Conservation (phyloP, 352 stramenopile genomes). For the Globisporangium megalacanthum region DNA sequence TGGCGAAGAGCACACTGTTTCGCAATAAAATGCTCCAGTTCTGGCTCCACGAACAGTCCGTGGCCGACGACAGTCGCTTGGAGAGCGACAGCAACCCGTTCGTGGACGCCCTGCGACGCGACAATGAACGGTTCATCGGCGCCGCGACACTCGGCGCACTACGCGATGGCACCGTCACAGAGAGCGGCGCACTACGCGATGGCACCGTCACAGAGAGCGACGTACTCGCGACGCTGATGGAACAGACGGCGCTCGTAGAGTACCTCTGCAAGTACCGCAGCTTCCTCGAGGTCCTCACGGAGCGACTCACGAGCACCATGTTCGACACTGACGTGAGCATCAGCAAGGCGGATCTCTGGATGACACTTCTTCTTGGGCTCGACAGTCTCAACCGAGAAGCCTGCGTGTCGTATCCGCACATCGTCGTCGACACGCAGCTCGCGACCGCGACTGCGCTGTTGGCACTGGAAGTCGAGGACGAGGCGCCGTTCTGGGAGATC, state of each 20-base stretch:
- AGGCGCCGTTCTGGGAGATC: background rate
- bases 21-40: background rate
- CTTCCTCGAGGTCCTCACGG: background rate
- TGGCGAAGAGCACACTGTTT: background rate
- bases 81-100: background rate
- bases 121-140: background rate
- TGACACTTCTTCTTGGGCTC: background rate
- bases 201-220: no score
- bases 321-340: background rate
- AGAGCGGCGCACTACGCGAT: no score
- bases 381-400: background rate
- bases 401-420: background rate
- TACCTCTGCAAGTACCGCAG: background rate
- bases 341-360: background rate
- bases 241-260: background rate
- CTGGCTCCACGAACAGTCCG: background rate
- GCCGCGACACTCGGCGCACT: background rate
- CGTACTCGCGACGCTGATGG: background rate
- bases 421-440: background rate
- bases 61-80: background rate
- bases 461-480: background rate
- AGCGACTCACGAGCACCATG: background rate
- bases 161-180: background rate
- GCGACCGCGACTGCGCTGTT: background rate
- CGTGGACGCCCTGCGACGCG: background rate